Conservation (phyloP, 306 rosid species). For the Fagus sylvatica region DNA sequence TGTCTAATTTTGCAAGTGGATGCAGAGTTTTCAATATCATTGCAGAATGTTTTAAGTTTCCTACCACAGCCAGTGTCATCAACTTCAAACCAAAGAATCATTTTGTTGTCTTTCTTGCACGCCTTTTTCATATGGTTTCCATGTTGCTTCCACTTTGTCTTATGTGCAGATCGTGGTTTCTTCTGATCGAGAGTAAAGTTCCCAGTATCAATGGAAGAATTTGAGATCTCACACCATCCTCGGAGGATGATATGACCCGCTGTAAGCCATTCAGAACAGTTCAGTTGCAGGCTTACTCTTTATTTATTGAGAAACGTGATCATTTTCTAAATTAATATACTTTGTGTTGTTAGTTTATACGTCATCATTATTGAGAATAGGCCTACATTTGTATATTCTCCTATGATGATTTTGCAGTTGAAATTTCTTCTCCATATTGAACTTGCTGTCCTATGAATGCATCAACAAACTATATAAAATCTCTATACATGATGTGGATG, state of each 20-base stretch:
- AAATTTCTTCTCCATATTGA: neutral
- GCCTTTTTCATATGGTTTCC: constrained; percentile 53
- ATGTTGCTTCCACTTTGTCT: constrained; percentile 62
- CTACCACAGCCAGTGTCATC: constrained; percentile 97
- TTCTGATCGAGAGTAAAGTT: constrained; percentile 56
- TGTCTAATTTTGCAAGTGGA: constrained; percentile 13
- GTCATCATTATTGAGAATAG: neutral
- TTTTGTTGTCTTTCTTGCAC: constrained; percentile 59
- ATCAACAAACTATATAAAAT: neutral
- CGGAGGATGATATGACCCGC: constrained; percentile 95
- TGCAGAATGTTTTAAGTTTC: constrained; percentile 29
- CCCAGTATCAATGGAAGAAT: constrained; percentile 33
- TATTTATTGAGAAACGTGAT: constrained; percentile 5
- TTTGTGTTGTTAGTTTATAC: neutral
- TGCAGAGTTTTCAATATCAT: constrained; percentile 9
- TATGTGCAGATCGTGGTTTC: constrained; percentile 50
- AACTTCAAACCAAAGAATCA: constrained; percentile 91
- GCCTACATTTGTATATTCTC: neutral
- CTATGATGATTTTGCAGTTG: neutral
- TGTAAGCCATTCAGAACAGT: constrained; percentile 43
- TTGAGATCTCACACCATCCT: constrained; percentile 78
- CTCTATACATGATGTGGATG: neutral
- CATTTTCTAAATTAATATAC: neutral
- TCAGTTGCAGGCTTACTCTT: constrained; percentile 12
- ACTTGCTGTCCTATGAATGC: neutral